phyloP scores from a whole-genome alignment of 768 basidiomycete genomes.

The Psilocybe cubensis region DNA sequence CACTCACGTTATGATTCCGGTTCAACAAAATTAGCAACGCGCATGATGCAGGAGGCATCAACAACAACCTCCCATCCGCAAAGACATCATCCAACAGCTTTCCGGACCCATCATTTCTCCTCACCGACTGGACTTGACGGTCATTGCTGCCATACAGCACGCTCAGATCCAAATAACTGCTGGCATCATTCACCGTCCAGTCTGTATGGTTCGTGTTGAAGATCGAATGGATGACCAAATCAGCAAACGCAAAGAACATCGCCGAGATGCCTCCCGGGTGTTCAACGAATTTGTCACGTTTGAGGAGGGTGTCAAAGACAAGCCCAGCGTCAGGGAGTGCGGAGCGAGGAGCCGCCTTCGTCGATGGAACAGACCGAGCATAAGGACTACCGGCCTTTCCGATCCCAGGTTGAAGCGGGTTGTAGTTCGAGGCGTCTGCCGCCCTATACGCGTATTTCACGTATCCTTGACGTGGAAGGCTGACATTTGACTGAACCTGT shows the following conservation, averaged over 20 bases:
- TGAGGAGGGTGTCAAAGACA: slow-evolving; percentile 73
- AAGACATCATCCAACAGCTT: slow-evolving; percentile 70
- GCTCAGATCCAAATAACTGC: slow-evolving; percentile 79
- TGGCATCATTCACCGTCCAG: slow-evolving; percentile 60
- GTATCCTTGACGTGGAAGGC: slow-evolving; percentile 14
- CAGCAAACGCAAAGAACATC: slow-evolving; percentile 80
- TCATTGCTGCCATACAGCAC: slow-evolving; percentile 71
- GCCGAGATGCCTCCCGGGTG: slow-evolving; percentile 75
- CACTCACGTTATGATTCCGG: slow-evolving; percentile 77
- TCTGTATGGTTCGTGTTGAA: slow-evolving; percentile 61
- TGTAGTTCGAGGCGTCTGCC: slow-evolving; percentile 66
- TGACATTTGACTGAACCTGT: slow-evolving; percentile 8
- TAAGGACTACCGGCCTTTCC: slow-evolving; percentile 69
- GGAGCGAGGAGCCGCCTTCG: slow-evolving; percentile 40
- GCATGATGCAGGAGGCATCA: slow-evolving; percentile 74
- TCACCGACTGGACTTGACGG: slow-evolving; percentile 47
- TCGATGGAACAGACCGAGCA: slow-evolving; percentile 65
- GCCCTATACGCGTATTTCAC: slow-evolving; percentile 57
- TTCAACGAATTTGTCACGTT: slow-evolving; percentile 47
- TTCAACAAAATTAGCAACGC: slow-evolving; percentile 71
- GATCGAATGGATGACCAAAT: slow-evolving; percentile 73
- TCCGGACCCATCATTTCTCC: slow-evolving; percentile 69
- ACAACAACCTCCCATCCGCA: slow-evolving; percentile 63
- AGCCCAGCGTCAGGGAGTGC: slow-evolving; percentile 67
- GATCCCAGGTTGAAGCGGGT: slow-evolving; percentile 52